These are phyloP conservation scores for Alternaria incomplexa DNA, from an alignment of 2,329 filamentous ascomycete species.

Conservation along the genomic window DNA sequence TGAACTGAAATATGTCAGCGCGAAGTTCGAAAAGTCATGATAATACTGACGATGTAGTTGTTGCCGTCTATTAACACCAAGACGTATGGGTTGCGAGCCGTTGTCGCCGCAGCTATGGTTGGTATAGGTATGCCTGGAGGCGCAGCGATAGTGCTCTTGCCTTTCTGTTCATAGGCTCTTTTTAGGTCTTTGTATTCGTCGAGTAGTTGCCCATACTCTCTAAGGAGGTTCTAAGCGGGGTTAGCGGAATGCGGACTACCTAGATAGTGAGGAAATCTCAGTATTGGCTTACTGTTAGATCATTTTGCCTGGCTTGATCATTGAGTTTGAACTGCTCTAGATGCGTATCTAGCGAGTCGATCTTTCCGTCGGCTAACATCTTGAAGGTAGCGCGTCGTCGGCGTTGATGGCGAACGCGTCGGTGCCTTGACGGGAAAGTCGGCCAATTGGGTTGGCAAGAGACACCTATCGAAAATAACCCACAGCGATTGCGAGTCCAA, in stretches of 20 bases:
- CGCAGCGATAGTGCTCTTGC: slow-evolving; percentile 51
- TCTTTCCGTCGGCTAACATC: slow-evolving; percentile 33
- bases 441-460: neutral
- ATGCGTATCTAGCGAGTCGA: slow-evolving; percentile 36
- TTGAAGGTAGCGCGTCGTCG: slow-evolving; percentile 6
- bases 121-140: slow-evolving; percentile 36
- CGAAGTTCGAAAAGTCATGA: neutral
- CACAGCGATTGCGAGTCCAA: neutral
- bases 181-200: slow-evolving; percentile 62
- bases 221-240: slow-evolving; percentile 38
- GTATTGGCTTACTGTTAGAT: slow-evolving; percentile 18
- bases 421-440: neutral
- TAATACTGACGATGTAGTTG: slow-evolving; percentile 55
- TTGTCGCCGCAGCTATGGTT: slow-evolving; percentile 30
- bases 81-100: slow-evolving; percentile 61
- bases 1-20: slow-evolving; percentile 47
- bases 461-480: neutral
- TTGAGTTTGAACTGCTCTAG: slow-evolving; percentile 36
- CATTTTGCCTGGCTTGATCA: slow-evolving; percentile 26
- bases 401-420: neutral
- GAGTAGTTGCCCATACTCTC: slow-evolving; percentile 55
- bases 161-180: slow-evolving; percentile 63
- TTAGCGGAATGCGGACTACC: slow-evolving; percentile 10
- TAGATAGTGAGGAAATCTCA: neutral
- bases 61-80: slow-evolving; percentile 68